Evolutionary conservation across 257 asterid species (phyloP), one percentile per base, ranked within the genome.

Genomic region (Coffea canephora): DNA sequence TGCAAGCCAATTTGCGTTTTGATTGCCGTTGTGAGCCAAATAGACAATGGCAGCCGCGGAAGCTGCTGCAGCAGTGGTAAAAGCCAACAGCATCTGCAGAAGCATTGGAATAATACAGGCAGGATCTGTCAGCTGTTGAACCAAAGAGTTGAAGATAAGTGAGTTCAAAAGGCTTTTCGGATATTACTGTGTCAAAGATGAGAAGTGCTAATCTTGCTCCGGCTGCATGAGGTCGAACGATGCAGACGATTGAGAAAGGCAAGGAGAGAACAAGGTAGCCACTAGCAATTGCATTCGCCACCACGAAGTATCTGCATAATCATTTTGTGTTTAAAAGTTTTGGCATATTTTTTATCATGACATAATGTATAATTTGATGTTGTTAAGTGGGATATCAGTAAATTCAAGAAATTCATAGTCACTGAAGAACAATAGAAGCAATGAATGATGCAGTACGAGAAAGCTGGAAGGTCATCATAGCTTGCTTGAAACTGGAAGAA

Each of bases 401-500:
- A 19, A 39, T 67, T 14, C 25, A 45, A 71, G 64, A 62, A 5
- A 11, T 52, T 74, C 19, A 19, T 1, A 70, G 11, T 57, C 61
- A 8, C 31, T 9, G n/a, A 25, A 76, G 2, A 39, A 39, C 43
- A 39, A 39, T 39, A 39, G 43, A 3, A 71, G 4, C 8, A 45
- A 12, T 6, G 27, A 71, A 12, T 7, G 50, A 49, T 71, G 54
- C 82, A 31, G 43, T 84, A 91, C 98, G 92, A 79, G 89, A 92
- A 92, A 79, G 95, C 77, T 7, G 98, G 96, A 87, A 94, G 89
- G 75, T 92, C 96, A 39, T 92, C 92, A 43, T 94, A 91, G 90
- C 94, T 86, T 41, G 97, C 98, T 86, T 91, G 88, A 72, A 94
- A 92, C 87, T 92, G 97, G 77, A 91, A 88, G 85, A 91, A 90